A percentile compares a stretch with the other conserved stretches of the same genome.
phyloP scores from a whole-genome alignment of 192 early-diverging fungal genomes.

The Coemansia pectinata region DNA sequence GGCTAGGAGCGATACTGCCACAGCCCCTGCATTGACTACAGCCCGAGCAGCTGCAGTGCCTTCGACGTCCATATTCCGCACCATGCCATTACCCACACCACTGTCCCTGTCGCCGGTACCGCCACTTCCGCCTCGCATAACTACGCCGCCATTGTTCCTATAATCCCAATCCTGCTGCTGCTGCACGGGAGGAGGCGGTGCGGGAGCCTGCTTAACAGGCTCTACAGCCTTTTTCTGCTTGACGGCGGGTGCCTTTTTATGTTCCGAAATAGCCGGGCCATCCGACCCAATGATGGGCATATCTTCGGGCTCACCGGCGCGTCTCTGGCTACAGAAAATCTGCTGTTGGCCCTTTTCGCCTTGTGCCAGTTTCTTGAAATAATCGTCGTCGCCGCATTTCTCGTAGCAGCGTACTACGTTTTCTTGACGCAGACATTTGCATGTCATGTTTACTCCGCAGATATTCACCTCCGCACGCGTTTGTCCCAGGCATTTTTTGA shows the following conservation, averaged over 20 bases:
- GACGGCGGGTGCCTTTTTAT: not conserved
- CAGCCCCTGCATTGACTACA: not conserved
- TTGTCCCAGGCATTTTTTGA: constrained; percentile 47
- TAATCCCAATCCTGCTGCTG: not conserved
- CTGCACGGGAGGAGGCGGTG: not conserved
- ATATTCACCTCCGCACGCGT: constrained; percentile 50
- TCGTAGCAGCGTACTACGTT: constrained; percentile 41
- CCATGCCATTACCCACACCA: constrained; percentile 4
- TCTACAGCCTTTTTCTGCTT: not conserved
- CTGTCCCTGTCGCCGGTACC: constrained; percentile 3
- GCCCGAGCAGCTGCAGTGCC: not conserved
- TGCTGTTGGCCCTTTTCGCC: constrained; percentile 46
- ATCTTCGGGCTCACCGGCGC: constrained; percentile 39
- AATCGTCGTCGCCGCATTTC: constrained; percentile 45
- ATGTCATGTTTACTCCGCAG: constrained; percentile 53
- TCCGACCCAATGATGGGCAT: constrained; percentile 45
- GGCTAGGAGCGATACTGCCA: constrained; percentile 7
- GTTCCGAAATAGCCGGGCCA: not conserved
- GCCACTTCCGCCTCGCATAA: not conserved
- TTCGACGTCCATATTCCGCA: constrained; percentile 24
- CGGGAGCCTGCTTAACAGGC: not conserved
- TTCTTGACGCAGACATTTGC: constrained; percentile 44
- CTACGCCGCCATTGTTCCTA: not conserved
- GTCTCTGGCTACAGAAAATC: constrained; percentile 48
- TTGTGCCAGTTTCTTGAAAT: constrained; percentile 25